Evolutionary conservation across 2,329 filamentous ascomycete species (phyloP), one percentile per base, ranked within the genome.

Genomic region (Drechslerella stenobrocha): DNA sequence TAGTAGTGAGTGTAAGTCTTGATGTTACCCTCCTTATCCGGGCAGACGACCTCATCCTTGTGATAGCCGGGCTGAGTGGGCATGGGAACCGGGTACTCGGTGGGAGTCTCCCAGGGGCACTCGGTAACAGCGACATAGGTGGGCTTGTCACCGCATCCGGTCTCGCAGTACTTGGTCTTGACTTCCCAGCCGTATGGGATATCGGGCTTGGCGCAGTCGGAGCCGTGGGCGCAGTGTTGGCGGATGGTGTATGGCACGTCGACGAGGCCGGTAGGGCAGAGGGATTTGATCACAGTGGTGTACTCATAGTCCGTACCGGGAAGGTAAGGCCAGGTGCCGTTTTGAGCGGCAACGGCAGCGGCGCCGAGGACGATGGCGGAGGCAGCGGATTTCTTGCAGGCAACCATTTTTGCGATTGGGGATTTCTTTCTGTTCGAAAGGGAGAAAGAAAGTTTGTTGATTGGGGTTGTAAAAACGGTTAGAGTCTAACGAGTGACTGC

Each of bases 71-170:
- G 24, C 15, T 28, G 50, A 77, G 74, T 72, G 79, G 79, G 23
- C 76, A 75, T 47, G 73, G 74, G 4, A n/a, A n/a, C n/a, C n/a
- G n/a, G n/a, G n/a, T n/a, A n/a, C n/a, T n/a, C n/a, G n/a, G 76
- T 73, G 7, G 77, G 77, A 40, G 75, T 73, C 32, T 78, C 70
- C 34, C 77, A 75, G 61, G 79, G 75, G 69, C 78, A 78, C 58
- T 79, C 76, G 64, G 80, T 76, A 50, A 79, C 75, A 30, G 80
- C 74, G 26, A 78, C 78, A 28, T 78, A 74, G 67, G 64, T 72
- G 13, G 72, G 73, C 2, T 70, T 70, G 13, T 70, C 35, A 13
- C 73, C 70, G 44, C 73, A 73, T 7, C 63, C 69, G 40, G 51
- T 24, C 3, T 26, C 50, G 51, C 57, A 61, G 44, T 47, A 61